phyloP scores from a whole-genome alignment of 106 monocot species.

The Platanthera guangdongensis region DNA sequence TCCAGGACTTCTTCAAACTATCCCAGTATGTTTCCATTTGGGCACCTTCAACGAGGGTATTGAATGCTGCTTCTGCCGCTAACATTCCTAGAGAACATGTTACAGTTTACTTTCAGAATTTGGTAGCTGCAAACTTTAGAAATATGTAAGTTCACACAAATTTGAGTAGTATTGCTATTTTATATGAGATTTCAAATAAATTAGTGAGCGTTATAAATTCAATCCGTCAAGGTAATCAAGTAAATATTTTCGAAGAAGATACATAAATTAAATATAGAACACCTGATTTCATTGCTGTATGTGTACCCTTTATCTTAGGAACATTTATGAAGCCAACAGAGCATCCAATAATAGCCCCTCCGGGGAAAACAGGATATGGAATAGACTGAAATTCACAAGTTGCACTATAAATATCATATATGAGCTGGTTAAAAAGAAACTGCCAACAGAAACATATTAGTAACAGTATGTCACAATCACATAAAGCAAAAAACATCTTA shows the following conservation, averaged over 20 bases:
- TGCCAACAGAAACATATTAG: background rate
- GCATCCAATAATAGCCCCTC: constrained; percentile 96
- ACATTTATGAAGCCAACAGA: constrained; percentile 97
- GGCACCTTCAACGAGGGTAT: constrained; percentile 47
- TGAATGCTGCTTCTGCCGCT: constrained; percentile 86
- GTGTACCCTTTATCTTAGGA: constrained; percentile 98
- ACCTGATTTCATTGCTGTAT: constrained; percentile 99
- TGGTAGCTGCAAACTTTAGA: background rate
- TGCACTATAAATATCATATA: background rate
- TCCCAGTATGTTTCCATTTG: constrained; percentile 81
- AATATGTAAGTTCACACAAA: background rate
- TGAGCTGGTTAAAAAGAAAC: background rate
- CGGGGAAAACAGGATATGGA: constrained; percentile 90
- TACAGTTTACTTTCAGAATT: background rate
- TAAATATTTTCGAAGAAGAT: background rate
- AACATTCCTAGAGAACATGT: constrained; percentile 68
- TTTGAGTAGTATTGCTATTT: background rate
- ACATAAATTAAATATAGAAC: background rate
- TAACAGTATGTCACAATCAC: background rate
- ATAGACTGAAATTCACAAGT: constrained; percentile 66
- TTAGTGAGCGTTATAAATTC: background rate
- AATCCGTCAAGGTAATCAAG: background rate
- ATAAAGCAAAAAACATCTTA: no score
- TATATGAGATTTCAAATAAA: background rate
- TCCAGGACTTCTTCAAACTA: constrained; percentile 80